Conservation (phyloP, 257 asterid genomes). For the Paulownia fortunei region DNA sequence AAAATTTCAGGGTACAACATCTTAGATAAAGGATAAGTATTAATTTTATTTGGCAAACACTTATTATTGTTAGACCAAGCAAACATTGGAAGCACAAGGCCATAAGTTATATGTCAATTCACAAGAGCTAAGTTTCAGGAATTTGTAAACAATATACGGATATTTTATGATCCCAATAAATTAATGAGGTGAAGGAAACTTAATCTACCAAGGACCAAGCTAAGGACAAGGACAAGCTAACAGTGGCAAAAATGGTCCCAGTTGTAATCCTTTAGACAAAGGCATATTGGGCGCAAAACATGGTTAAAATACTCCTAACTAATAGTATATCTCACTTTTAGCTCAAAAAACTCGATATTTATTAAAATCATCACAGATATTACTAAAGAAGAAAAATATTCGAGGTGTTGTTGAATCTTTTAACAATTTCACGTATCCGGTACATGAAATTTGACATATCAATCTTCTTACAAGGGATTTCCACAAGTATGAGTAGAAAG, state of each 20-base stretch:
- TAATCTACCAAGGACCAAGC: constrained; percentile 11
- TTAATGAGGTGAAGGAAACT: constrained; percentile 18
- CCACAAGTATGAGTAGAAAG: constrained; percentile 15
- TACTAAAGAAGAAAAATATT: neutral
- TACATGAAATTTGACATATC: constrained; percentile 5
- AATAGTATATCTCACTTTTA: constrained; percentile 6
- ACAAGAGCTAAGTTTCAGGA: constrained; percentile 11
- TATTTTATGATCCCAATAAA: constrained; percentile 20
- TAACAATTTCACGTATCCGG: constrained; percentile 9
- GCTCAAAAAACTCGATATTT: constrained; percentile 6
- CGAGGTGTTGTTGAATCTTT: neutral
- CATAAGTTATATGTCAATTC: neutral
- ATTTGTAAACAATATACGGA: constrained; percentile 1
- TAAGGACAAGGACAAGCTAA: neutral
- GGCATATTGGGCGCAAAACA: neutral
- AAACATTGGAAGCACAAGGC: neutral
- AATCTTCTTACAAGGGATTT: constrained; percentile 28
- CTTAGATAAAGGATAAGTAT: neutral
- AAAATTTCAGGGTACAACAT: constrained; percentile 21
- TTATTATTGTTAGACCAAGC: neutral
- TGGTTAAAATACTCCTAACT: neutral
- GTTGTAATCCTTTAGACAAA: constrained; percentile 4
- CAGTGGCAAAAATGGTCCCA: constrained; percentile 10
- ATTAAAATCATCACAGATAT: constrained; percentile 13
- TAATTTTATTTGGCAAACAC: neutral